Percentiles rank a stretch among this genome's conserved stretches.
These are phyloP conservation scores for Xenosphaeropsis pyriputrescens DNA, from an alignment of 2,329 filamentous ascomycete species.

Conservation along the genomic window DNA sequence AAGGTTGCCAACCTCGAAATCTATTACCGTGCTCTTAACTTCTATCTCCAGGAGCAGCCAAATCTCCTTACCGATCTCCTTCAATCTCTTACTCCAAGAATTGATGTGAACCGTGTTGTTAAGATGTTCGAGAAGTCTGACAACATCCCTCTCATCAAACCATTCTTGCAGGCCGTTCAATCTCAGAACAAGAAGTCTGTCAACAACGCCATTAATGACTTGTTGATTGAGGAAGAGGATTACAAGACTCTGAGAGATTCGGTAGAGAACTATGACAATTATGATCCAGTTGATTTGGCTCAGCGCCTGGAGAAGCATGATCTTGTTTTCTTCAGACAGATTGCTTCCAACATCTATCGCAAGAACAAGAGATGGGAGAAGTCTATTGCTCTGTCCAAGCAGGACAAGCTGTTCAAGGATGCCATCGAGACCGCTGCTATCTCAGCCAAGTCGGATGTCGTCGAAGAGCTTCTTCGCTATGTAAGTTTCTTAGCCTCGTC, in stretches of 20 bases:
- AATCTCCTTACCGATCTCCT: constrained; percentile 91
- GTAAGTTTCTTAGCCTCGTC: constrained; percentile 43
- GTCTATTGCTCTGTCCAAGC: constrained; percentile 92
- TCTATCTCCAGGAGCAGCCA: constrained; percentile 95
- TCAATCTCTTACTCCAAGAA: constrained; percentile 78
- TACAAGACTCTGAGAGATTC: constrained; percentile 98
- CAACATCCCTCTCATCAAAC: constrained; percentile 96
- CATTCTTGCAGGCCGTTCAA: constrained; percentile 94
- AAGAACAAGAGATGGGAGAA: constrained; percentile 99
- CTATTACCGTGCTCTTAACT: constrained; percentile 93
- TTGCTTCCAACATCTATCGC: constrained; percentile 94
- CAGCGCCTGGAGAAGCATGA: constrained; percentile 93
- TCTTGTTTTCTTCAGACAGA: constrained; percentile 97
- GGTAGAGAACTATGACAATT: constrained; percentile 98
- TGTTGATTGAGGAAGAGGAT: constrained; percentile 96
- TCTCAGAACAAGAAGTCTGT: constrained; percentile 95
- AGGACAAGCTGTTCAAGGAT: constrained; percentile 99
- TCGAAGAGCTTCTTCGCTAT: constrained; percentile 91
- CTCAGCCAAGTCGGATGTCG: constrained; percentile 78
- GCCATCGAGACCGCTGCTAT: constrained; percentile 95
- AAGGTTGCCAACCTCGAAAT: constrained; percentile 99
- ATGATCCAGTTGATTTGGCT: constrained; percentile 86
- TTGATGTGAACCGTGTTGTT: constrained; percentile 98
- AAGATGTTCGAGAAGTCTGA: constrained; percentile 98
- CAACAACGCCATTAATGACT: constrained; percentile 94